Evolutionary conservation across 495 filamentous ascomycete genomes (phyloP).

Genomic region (Friedmanniomyces simplex): DNA sequence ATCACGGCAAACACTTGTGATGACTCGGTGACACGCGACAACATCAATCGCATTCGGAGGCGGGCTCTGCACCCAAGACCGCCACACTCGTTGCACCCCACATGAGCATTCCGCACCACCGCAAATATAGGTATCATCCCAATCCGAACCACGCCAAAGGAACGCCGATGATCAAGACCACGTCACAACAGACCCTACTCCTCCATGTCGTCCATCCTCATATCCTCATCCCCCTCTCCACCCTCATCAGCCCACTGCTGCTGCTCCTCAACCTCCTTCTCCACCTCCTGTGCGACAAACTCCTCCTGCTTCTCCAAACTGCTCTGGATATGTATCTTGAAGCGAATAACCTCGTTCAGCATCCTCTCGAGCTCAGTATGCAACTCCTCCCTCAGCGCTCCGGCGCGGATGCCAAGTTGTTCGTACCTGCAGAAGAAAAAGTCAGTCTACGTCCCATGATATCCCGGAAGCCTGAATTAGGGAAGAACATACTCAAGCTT

Average conservation of each 20-base stretch:
- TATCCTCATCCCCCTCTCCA: constrained; percentile 3
- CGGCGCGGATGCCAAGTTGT: constrained; percentile 73
- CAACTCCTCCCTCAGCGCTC: constrained; percentile 78
- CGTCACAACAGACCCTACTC: background rate
- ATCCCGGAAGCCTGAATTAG: background rate
- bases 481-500: constrained; percentile 66
- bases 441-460: background rate
- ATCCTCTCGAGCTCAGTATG: constrained; percentile 94
- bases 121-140: background rate
- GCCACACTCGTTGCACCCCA: background rate
- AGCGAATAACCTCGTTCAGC: constrained; percentile 93
- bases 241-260: constrained; percentile 10
- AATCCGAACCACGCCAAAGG: background rate
- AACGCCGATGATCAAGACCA: background rate
- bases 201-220: constrained; percentile 2
- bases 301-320: constrained; percentile 84
- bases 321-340: constrained; percentile 95
- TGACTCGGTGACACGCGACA: too few species aligned
- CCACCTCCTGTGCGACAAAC: constrained; percentile 82
- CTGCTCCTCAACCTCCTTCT: constrained; percentile 51
- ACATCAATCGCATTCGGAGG: too few species aligned
- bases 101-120: background rate
- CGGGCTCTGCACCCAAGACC: too few species aligned
- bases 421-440: constrained; percentile 55
- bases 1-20: too few species aligned